phyloP scores from a whole-genome alignment of 2,329 filamentous ascomycete genomes.

The Xylaria sp. region DNA sequence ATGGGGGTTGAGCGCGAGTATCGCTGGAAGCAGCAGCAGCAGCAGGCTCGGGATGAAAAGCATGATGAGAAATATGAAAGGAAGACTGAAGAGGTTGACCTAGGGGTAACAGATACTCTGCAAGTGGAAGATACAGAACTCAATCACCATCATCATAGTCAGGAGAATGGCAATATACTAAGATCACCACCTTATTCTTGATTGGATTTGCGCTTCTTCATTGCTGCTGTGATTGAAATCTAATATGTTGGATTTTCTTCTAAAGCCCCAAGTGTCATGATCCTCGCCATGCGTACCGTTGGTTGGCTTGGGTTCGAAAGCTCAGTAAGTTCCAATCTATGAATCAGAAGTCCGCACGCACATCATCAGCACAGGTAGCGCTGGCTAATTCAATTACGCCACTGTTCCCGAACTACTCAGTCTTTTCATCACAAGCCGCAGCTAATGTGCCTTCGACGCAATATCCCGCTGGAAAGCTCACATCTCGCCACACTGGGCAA shows the following conservation, averaged over 20 bases:
- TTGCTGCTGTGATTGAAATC: neutral
- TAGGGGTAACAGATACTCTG: neutral
- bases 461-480: conserved; percentile 53
- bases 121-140: neutral
- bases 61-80: neutral
- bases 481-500: conserved; percentile 95
- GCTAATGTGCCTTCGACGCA: neutral
- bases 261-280: neutral
- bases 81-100: neutral
- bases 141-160: neutral
- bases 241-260: neutral
- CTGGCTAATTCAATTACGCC: neutral
- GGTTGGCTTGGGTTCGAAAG: neutral
- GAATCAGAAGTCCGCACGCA: neutral
- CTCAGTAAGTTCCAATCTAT: neutral
- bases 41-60: neutral
- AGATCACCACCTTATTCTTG: conserved; percentile 22
- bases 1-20: conserved; percentile 62
- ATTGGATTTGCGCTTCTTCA: neutral
- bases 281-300: neutral
- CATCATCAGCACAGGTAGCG: neutral
- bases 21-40: conserved; percentile 55
- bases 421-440: neutral
- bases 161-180: conserved; percentile 26
- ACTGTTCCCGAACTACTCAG: too few relatives aligned